Base-by-base conservation (phyloP, 2,329 filamentous ascomycete genomes). In the Cytospora leucostoma region DNA sequence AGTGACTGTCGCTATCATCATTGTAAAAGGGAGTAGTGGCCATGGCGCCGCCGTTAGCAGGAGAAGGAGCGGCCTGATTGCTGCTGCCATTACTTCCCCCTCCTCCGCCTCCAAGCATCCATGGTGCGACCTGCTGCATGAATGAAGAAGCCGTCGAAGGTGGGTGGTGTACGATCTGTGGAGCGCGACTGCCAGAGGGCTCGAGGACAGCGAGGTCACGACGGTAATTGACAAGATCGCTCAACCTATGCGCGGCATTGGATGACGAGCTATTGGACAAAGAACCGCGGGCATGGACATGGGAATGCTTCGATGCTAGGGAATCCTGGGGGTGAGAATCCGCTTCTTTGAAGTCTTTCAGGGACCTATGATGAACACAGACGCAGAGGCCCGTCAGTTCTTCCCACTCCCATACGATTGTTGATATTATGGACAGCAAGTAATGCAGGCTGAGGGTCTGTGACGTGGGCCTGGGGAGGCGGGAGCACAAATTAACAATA, bases 1-100 rank as follows among this genome's bases (percentile, higher is more conserved):
- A 85, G 60, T 89, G 72, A 71, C 87, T 88, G 71, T 93, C 90
- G 78, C 83, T 89, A 38, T 89, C 91, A 72, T 93, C 88, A 74
- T 92, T 87, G 76, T 86, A 90, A 75, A 92, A 93, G 74, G 40
- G 40, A 44, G 81, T 89, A 55, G 82, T 84, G 44, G 77, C 73
- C 71, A 80, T 75, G 44, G 71, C 68, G 66, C 71, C 66, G 67
- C 67, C 54, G 57, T 67, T 73, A 70, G 71, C 74, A 56, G 72
- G 74, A 63, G 77, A 73, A 60, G 74, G 71, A 54, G 71, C 70
- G 61, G 77, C 71, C 58, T 72, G 71, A 62, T 74, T 69, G 57
- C 63, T 71, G 66, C 71, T 75, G 71, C 75, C 78, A 61, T 75
- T 71, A 63, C 53, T 49, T 7, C 62, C 49, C 50, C 58, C 59